Base-by-base conservation (phyloP, 2,329 filamentous ascomycete species). In the Colletotrichum zoysiae region DNA sequence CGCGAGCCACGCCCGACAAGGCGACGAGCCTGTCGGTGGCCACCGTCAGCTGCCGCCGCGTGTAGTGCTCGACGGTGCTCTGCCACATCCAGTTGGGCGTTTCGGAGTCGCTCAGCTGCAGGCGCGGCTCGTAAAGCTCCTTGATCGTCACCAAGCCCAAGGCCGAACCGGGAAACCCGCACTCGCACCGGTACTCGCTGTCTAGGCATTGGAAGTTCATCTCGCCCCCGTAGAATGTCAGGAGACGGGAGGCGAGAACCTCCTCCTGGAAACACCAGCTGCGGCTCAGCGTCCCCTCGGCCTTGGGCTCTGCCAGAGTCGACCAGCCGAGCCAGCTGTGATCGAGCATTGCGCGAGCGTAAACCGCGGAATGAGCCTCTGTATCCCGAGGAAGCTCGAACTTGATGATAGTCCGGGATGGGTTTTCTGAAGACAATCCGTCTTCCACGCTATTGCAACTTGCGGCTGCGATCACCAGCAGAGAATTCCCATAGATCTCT, bases 201-300 rank as follows among this genome's bases (percentile, higher is more conserved):
- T 48, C 56, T 0, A 59, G 46, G 20, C 65, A 55, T 6, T 67
- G 65, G 18, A 59, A 62, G 56, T 62, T 59, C 56, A 67, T 59
- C 50, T 62, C 65, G 56, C 46, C 56, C 5, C 58, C 40, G 30
- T 44, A 60, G 18, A 67, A 67, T 1, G 65, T 67, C 16, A 62
- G 58, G 2, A 67, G 46, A 11, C 65, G 55, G 9, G 65, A 38
- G 0, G 65, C 46, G 16, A 67, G 55, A 1, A 67, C 46, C 12
- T 60, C 56, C 35, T 67, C 65, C 44, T 67, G 65, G 23, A 62
- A 67, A 20, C 65, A 62, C 46, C 56, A 62, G 16, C 56, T 55
- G 26, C 65, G 65, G 23, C 56, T 67, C 11, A 67, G 38, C 3
- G 63, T 58, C 20, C 63, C 63, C 20, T 6, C 40, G 4, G 38